Conservation (phyloP, 257 asterid genomes). For the Jacaranda mimosifolia region DNA sequence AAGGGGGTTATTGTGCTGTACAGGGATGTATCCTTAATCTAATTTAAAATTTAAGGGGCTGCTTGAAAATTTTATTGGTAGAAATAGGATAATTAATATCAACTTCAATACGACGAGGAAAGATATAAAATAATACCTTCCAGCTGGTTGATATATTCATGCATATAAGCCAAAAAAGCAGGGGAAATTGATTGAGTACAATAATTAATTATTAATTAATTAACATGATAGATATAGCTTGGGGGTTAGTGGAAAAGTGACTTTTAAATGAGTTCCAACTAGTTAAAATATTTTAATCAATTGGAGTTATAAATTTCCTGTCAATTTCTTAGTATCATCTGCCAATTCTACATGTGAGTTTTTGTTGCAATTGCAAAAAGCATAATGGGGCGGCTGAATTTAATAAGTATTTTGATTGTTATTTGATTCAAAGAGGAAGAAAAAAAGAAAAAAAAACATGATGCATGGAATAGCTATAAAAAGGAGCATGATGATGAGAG, state of each 20-base stretch:
- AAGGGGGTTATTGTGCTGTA: not conserved
- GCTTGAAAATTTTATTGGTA: not conserved
- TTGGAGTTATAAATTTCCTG: not conserved
- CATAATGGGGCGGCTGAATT: constrained; percentile 38
- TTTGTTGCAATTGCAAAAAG: not conserved
- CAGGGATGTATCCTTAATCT: too few species aligned
- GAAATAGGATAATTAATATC: too few species aligned
- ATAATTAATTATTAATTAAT: too few species aligned
- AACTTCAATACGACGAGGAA: too few species aligned
- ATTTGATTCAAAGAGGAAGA: not conserved
- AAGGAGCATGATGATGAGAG: constrained; percentile 20
- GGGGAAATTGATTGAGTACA: too few species aligned
- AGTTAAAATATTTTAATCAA: not conserved
- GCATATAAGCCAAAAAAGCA: too few species aligned
- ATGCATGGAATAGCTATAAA: not conserved
- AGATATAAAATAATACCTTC: too few species aligned
- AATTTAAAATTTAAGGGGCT: not conserved
- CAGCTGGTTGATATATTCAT: too few species aligned
- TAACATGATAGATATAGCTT: too few species aligned
- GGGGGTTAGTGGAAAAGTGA: not conserved
- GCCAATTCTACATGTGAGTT: too few species aligned
- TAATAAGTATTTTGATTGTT: not conserved
- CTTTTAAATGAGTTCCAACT: not conserved
- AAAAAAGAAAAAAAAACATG: not conserved
- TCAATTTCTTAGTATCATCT: not conserved